Base-by-base conservation (phyloP, 1,284 basidiomycete species). In the Marasmius tenuissimus region DNA sequence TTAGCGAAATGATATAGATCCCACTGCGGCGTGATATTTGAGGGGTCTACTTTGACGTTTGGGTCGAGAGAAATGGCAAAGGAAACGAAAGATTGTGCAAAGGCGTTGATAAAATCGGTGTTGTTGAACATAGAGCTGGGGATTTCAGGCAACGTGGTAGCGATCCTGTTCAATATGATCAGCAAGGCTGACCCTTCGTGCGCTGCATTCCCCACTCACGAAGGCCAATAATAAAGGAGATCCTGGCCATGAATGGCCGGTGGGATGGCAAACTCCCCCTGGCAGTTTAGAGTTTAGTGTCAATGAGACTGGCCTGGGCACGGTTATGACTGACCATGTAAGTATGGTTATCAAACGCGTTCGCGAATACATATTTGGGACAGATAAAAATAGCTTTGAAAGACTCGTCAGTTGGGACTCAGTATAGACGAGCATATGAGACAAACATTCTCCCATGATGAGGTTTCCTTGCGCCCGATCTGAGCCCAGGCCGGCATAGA, bases 191-290 rank as follows among this genome's bases (percentile, higher is more conserved):
- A 33, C 2, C 6, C 1, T 22, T 48, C n/a, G 34, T 11, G 38
- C 1, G 22, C 12, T 14, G 61, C 7, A 14, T 48, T 10, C 56
- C 10, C 42, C 20, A 56, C 66, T 22, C 54, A 71, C 69, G 65
- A 64, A 20, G 73, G 69, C 64, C 72, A 78, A 63, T 75, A 75
- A 58, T 74, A 78, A 3, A 64, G 55, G 6, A 76, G 54, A 63
- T 78, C 76, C 14, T 69, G 58, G 11, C 68, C 75, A 63, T 79
- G 77, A 0, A 48, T 56, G 0, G 66, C 77, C 4, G 76, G 77
- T 6, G 76, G 74, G 33, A 78, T 69, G 1, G 76, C 75, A 58
- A 76, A 78, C 64, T 74, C 70, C 18, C 68, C 73, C 73, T 77
- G 48, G 10, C 10, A 14, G 18, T 20, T 51, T 4, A 60, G 62